Percentiles rank a stretch among this genome's conserved stretches.
Conservation (phyloP, 1,284 basidiomycete species). For the Coniferiporia weirii region DNA sequence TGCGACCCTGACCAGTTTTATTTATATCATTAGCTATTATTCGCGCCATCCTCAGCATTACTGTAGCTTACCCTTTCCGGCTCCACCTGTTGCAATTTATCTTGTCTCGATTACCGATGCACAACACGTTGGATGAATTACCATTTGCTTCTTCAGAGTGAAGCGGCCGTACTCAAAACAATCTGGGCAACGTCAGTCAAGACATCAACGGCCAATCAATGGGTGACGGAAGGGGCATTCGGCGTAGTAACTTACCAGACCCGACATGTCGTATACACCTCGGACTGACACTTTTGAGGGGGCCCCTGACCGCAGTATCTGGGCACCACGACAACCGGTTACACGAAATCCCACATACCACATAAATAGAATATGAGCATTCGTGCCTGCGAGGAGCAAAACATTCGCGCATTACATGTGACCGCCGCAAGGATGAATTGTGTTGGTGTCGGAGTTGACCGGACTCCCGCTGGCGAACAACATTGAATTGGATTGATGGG, state of each 20-base stretch:
- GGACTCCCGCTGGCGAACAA: not conserved
- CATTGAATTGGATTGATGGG: not conserved
- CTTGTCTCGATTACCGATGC: not conserved
- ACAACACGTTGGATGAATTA: not conserved
- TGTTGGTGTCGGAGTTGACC: not conserved
- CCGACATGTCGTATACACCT: not conserved
- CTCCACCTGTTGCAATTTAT: not conserved
- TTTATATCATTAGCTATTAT: constrained; percentile 14
- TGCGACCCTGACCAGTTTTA: not conserved
- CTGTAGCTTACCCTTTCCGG: not conserved
- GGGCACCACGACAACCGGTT: not conserved
- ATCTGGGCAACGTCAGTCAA: not conserved
- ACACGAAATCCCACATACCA: not conserved
- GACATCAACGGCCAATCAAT: not conserved
- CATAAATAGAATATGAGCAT: not conserved
- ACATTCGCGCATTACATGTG: not conserved
- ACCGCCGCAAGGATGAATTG: not conserved
- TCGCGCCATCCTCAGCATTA: not conserved
- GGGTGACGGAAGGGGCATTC: not conserved
- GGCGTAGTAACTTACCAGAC: not conserved
- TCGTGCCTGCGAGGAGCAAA: not conserved
- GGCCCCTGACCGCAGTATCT: not conserved
- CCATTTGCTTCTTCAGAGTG: not conserved
- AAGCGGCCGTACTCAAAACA: not conserved
- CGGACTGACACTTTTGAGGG: not conserved